Conservation (phyloP, 2,329 filamentous ascomycete genomes). For the Emmonsiellopsis sp. region DNA sequence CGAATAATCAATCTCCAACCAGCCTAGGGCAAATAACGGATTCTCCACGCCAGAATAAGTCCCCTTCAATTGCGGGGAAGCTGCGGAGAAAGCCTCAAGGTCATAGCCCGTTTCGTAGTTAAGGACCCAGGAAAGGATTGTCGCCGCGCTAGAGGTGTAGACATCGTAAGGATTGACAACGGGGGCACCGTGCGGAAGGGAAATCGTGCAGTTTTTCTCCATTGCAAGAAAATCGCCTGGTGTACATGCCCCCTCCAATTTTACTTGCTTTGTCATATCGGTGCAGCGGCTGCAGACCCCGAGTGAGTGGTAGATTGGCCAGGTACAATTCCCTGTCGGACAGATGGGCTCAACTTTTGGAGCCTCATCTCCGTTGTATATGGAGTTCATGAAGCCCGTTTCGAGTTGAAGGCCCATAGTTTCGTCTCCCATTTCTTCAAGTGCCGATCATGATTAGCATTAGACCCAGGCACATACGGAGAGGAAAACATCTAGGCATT, state of each 20-base stretch:
- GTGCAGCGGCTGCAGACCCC: background rate
- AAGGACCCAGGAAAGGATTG: background rate
- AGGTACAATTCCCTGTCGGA: background rate
- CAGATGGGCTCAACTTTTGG: background rate
- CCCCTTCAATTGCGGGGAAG: background rate
- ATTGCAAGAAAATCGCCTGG: background rate
- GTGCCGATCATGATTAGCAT: background rate
- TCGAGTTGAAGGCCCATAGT: background rate
- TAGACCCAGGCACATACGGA: background rate
- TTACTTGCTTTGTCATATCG: background rate
- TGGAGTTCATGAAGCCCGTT: background rate
- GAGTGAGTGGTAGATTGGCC: background rate
- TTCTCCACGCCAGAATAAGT: background rate
- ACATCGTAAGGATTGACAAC: background rate
- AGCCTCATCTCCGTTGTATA: background rate
- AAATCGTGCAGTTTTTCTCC: slow-evolving; percentile 1
- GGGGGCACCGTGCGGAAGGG: background rate
- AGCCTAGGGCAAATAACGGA: background rate
- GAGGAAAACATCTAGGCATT: background rate
- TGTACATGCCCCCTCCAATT: background rate
- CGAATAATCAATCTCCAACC: background rate
- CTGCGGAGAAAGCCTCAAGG: background rate
- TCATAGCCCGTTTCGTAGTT: background rate
- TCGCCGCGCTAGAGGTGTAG: background rate
- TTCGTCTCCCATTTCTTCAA: background rate